These are phyloP conservation scores for Fimicolochytrium jonesii DNA, from an alignment of 192 early-diverging fungal species.

Conservation along the genomic window DNA sequence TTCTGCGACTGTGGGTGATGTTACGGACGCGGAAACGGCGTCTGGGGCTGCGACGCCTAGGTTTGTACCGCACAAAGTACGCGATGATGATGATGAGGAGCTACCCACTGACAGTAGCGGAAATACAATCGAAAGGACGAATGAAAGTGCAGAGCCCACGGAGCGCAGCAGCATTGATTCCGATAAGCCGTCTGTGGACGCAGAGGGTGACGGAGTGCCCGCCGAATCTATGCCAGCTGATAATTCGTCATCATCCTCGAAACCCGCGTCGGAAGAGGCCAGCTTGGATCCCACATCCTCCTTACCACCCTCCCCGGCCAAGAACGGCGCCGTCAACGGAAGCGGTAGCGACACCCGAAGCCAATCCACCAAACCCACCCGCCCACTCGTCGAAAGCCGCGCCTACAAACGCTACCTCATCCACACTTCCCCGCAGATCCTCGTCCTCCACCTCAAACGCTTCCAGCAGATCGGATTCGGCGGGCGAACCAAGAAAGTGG, in stretches of 20 bases:
- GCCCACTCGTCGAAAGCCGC: slow-evolving; percentile 13
- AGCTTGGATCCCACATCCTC: too few species aligned
- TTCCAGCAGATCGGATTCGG: slow-evolving; percentile 32
- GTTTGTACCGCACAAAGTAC: too few species aligned
- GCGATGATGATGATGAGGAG: too few species aligned
- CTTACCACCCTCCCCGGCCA: background rate
- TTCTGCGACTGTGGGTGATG: too few species aligned
- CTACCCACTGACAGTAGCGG: too few species aligned
- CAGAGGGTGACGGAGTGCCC: too few species aligned
- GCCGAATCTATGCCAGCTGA: too few species aligned
- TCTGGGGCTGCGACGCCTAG: too few species aligned
- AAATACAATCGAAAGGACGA: background rate
- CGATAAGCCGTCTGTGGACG: background rate
- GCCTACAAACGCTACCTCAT: slow-evolving; percentile 46
- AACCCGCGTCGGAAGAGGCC: too few species aligned
- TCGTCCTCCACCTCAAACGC: slow-evolving; percentile 47
- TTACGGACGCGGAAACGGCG: too few species aligned
- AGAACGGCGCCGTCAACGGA: background rate
- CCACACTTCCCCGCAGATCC: slow-evolving; percentile 31
- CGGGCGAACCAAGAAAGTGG: slow-evolving; percentile 32
- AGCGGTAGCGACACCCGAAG: background rate
- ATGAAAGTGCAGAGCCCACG: background rate
- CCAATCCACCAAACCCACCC: too few species aligned
- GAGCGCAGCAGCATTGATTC: background rate
- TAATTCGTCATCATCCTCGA: too few species aligned